Percentiles rank a stretch among this genome's conserved stretches.
Evolutionary conservation across 495 filamentous ascomycete genomes (phyloP).

Genomic region (Podospora pseudocomata): DNA sequence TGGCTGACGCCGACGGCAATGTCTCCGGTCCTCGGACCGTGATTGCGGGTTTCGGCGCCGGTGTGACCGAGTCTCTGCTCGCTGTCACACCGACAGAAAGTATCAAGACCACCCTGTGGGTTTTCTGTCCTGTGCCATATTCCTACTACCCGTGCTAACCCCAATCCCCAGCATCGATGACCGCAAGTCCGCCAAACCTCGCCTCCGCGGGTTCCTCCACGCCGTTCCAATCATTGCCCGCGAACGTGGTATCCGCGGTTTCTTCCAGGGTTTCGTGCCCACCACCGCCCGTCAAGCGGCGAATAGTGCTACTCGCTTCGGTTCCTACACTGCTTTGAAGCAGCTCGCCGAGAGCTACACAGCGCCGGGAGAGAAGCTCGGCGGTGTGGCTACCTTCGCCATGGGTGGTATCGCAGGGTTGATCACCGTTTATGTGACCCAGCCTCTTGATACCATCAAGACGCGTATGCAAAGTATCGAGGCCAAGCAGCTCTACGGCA

Average conservation of each 20-base stretch:
- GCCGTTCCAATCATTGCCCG: slow-evolving; percentile 80
- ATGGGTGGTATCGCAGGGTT: slow-evolving; percentile 86
- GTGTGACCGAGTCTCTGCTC: slow-evolving; percentile 86
- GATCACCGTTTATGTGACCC: slow-evolving; percentile 88
- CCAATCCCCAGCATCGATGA: slow-evolving; percentile 72
- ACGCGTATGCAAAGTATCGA: slow-evolving; percentile 98
- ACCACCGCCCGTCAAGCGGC: slow-evolving; percentile 93
- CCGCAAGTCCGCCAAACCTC: slow-evolving; percentile 78
- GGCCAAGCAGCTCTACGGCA: slow-evolving; percentile 76
- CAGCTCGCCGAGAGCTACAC: slow-evolving; percentile 91
- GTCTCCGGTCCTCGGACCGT: slow-evolving; percentile 88
- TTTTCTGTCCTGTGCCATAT: neutral
- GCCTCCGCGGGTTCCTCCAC: slow-evolving; percentile 89
- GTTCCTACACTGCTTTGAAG: slow-evolving; percentile 82
- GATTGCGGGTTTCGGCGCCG: slow-evolving; percentile 89
- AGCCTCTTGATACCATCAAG: slow-evolving; percentile 94
- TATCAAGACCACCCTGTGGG: slow-evolving; percentile 89
- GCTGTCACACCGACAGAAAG: slow-evolving; percentile 97
- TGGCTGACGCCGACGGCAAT: slow-evolving; percentile 82
- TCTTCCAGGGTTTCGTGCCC: slow-evolving; percentile 95
- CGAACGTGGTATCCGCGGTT: slow-evolving; percentile 83
- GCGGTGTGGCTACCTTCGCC: slow-evolving; percentile 81
- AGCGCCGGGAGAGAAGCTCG: slow-evolving; percentile 90
- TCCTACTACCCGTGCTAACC: neutral
- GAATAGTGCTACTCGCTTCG: slow-evolving; percentile 86